A percentile compares a stretch with the other conserved stretches of the same genome.
Conservation (phyloP, 148 eudicot species). For the Vaccinium myrtillus region DNA sequence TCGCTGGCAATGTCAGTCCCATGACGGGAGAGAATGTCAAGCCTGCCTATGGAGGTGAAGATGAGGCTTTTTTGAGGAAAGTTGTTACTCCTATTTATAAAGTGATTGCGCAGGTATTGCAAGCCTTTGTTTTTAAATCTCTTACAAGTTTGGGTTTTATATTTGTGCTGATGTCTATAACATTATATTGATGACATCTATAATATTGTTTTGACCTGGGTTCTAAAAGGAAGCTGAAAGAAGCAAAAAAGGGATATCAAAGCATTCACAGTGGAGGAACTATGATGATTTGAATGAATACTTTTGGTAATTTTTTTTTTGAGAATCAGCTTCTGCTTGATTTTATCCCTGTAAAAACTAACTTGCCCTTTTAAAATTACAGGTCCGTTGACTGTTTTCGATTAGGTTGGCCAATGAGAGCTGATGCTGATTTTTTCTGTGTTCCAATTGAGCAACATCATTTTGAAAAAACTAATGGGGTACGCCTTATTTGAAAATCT, state of each 20-base stretch:
- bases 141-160: background rate
- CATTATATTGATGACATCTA: background rate
- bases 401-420: constrained; percentile 99
- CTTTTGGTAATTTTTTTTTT: constrained; percentile 60
- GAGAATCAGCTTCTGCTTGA: background rate
- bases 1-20: constrained; percentile 94
- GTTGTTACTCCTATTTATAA: constrained; percentile 88
- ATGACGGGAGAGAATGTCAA: constrained; percentile 88
- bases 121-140: constrained; percentile 9
- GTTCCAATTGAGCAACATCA: constrained; percentile 27
- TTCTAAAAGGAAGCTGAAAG: constrained; percentile 69
- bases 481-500: constrained; percentile 18
- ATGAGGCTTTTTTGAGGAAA: constrained; percentile 76
- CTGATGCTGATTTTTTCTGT: constrained; percentile 86
- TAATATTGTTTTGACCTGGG: background rate
- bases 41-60: constrained; percentile 96
- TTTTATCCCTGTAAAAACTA: background rate
- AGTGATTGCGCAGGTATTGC: constrained; percentile 64
- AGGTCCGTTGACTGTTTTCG: constrained; percentile 98
- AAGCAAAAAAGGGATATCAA: constrained; percentile 81
- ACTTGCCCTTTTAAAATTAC: constrained; percentile 3
- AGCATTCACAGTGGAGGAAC: constrained; percentile 98
- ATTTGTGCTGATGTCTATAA: background rate
- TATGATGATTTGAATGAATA: constrained; percentile 98
- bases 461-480: constrained; percentile 57